Conservation (phyloP, 345 rosid species). For the Salix udensis region DNA sequence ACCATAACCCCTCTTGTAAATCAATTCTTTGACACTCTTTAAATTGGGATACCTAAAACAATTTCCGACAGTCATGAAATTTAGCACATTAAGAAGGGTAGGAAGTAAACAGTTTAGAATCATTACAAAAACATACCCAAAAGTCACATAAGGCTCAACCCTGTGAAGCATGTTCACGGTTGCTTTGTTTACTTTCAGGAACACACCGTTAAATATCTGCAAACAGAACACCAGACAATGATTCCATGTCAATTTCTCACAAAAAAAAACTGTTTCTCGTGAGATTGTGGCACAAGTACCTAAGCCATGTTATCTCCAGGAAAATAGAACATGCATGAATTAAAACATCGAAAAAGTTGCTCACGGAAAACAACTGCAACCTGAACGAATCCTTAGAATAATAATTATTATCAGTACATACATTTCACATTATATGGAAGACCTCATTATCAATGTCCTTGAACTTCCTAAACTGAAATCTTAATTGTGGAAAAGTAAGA, state of each 20-base stretch:
- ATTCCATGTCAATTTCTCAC: neutral
- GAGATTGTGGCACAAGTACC: neutral
- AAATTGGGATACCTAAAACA: conserved; percentile 62
- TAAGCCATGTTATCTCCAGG: neutral
- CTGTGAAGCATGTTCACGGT: conserved; percentile 72
- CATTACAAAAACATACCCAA: conserved; percentile 41
- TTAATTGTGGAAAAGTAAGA: too few relatives aligned
- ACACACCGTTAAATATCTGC: conserved; percentile 85
- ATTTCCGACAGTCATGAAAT: neutral
- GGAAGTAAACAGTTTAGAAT: neutral
- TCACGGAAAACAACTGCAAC: neutral
- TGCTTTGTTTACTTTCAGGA: conserved; percentile 69
- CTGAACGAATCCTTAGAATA: neutral
- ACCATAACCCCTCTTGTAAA: conserved; percentile 78
- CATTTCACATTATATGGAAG: neutral
- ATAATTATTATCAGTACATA: neutral
- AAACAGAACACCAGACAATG: neutral
- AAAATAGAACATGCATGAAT: neutral
- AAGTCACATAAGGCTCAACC: conserved; percentile 85
- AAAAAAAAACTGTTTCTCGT: neutral
- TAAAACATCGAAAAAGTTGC: neutral
- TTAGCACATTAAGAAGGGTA: neutral
- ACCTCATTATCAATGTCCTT: neutral
- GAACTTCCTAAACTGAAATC: neutral
- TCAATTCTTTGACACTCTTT: conserved; percentile 71